Percentiles rank a stretch among this genome's conserved stretches.
These are phyloP conservation scores for Cyphellophora attinorum DNA, from an alignment of 2,329 filamentous ascomycete genomes.

Conservation along the genomic window DNA sequence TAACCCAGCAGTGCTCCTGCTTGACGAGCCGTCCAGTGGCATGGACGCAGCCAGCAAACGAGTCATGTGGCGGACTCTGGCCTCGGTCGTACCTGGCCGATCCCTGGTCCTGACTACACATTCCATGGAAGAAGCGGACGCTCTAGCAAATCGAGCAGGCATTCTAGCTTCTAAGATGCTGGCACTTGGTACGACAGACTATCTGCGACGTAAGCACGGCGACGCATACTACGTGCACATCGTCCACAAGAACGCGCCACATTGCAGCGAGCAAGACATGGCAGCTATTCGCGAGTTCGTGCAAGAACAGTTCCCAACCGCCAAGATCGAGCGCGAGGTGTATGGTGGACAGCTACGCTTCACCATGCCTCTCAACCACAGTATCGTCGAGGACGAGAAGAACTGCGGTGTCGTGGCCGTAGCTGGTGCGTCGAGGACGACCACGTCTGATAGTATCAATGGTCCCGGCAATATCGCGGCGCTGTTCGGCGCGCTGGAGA, in stretches of 20 bases:
- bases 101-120: conserved; percentile 84
- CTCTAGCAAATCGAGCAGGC: conserved; percentile 70
- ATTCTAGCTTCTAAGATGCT: conserved; percentile 83
- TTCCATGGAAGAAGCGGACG: conserved; percentile 91
- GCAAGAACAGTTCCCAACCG: conserved; percentile 47
- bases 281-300: conserved; percentile 59
- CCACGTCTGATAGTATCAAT: conserved; percentile 26
- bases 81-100: conserved; percentile 63
- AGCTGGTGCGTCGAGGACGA: not conserved
- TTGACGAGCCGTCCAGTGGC: conserved; percentile 82
- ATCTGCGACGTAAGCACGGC: conserved; percentile 65
- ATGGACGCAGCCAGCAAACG: conserved; percentile 87
- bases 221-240: conserved; percentile 74
- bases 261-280: conserved; percentile 62
- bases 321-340: conserved; percentile 60
- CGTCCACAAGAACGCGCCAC: conserved; percentile 64
- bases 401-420: conserved; percentile 1
- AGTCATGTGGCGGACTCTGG: conserved; percentile 84
- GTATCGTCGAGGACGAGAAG: conserved; percentile 2
- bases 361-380: conserved; percentile 47
- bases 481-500: conserved; percentile 65
- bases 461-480: conserved; percentile 58
- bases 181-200: conserved; percentile 66
- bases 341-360: conserved; percentile 88
- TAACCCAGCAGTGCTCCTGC: conserved; percentile 74